phyloP scores from a whole-genome alignment of 495 filamentous ascomycete genomes.

The Aspergillus bridgeri region DNA sequence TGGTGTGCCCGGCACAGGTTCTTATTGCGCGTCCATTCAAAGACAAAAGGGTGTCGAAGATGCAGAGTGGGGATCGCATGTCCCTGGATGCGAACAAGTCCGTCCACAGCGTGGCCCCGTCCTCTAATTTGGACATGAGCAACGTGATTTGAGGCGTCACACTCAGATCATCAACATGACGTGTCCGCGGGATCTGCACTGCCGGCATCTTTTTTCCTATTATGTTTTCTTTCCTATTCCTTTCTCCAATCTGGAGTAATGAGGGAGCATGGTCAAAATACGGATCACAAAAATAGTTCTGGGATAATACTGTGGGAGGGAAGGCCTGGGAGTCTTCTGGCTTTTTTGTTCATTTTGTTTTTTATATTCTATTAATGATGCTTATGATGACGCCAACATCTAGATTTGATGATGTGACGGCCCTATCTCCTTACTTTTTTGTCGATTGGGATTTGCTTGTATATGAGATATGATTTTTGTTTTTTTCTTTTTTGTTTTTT shows the following conservation, averaged over 20 bases:
- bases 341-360: constrained; percentile 7
- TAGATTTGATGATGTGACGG: constrained; percentile 26
- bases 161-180: constrained; percentile 20
- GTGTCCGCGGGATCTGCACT: neutral
- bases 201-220: constrained; percentile 7
- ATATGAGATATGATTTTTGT: constrained; percentile 23
- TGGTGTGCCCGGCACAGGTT: constrained; percentile 91
- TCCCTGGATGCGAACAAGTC: constrained; percentile 38
- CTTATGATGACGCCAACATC: constrained; percentile 17
- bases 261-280: constrained; percentile 7
- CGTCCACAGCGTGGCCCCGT: constrained; percentile 45
- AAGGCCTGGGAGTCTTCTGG: neutral
- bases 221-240: constrained; percentile 7
- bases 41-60: constrained; percentile 41
- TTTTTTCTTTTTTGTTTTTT: constrained; percentile 28
- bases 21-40: constrained; percentile 56
- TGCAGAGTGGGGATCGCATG: constrained; percentile 46
- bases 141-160: constrained; percentile 50
- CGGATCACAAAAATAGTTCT: constrained; percentile 5
- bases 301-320: constrained; percentile 1
- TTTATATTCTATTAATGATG: constrained; percentile 10
- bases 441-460: constrained; percentile 13
- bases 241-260: constrained; percentile 1
- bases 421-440: constrained; percentile 8
- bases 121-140: constrained; percentile 47